These are phyloP conservation scores for Hypericum perforatum DNA, from an alignment of 345 rosid species.

Conservation along the genomic window DNA sequence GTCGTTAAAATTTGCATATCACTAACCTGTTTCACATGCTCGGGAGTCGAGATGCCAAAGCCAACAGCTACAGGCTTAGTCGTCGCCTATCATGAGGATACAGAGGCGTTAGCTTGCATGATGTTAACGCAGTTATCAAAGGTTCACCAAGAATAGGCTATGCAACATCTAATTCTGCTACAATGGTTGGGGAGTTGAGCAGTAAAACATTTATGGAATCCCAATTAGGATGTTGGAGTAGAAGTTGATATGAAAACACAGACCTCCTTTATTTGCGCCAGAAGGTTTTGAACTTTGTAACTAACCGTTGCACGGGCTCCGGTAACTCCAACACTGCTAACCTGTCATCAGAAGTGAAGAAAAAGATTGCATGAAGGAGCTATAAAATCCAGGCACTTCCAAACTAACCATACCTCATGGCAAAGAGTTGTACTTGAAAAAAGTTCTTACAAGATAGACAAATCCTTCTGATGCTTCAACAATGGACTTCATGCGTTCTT, in stretches of 20 bases:
- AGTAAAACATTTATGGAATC: too few relatives aligned
- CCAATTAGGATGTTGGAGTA: too few relatives aligned
- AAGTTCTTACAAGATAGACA: slow-evolving; percentile 63
- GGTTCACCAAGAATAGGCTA: too few relatives aligned
- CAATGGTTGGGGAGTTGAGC: too few relatives aligned
- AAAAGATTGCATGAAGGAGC: neutral
- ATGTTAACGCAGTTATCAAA: too few relatives aligned
- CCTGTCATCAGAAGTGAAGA: slow-evolving; percentile 26
- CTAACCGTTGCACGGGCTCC: slow-evolving; percentile 77
- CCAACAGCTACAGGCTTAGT: slow-evolving; percentile 72
- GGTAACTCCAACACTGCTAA: slow-evolving; percentile 81
- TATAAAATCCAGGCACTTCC: too few relatives aligned
- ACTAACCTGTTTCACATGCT: slow-evolving; percentile 70
- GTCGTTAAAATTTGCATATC: too few relatives aligned
- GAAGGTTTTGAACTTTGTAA: slow-evolving; percentile 47
- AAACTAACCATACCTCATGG: too few relatives aligned
- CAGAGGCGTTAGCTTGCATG: too few relatives aligned
- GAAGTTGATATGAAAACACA: neutral
- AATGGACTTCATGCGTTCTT: slow-evolving; percentile 62
- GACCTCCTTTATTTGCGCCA: slow-evolving; percentile 64
- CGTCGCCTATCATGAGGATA: slow-evolving; percentile 29
- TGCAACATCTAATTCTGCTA: too few relatives aligned
- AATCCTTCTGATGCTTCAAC: slow-evolving; percentile 85
- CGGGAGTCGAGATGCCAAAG: slow-evolving; percentile 76
- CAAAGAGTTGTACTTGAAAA: neutral